phyloP scores from a whole-genome alignment of 768 basidiomycete genomes.

The Boletus coccyginus region DNA sequence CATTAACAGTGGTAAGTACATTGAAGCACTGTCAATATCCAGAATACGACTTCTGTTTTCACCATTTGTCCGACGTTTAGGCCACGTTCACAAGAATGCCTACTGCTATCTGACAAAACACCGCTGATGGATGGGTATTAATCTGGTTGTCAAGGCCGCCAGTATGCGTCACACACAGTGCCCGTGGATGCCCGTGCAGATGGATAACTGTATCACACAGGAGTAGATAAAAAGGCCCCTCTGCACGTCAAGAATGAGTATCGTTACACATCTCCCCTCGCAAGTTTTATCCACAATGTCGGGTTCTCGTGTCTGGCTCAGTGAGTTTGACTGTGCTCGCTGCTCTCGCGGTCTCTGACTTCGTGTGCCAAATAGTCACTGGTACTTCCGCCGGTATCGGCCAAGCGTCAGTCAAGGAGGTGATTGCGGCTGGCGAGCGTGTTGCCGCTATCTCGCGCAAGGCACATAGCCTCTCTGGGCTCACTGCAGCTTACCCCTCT shows the following conservation, averaged over 20 bases:
- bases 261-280: neutral
- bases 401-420: conserved; percentile 27
- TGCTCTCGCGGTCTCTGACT: neutral
- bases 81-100: no score
- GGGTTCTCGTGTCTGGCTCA: conserved; percentile 23
- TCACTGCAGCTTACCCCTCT: conserved; percentile 11
- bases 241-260: neutral
- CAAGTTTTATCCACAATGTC: conserved; percentile 10
- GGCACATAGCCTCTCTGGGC: conserved; percentile 17
- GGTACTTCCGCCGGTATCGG: conserved; percentile 43
- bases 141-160: no score
- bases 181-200: neutral
- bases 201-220: neutral
- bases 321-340: conserved; percentile 1
- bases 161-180: neutral
- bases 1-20: no score
- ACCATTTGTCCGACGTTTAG: no score
- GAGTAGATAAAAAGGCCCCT: conserved; percentile 10
- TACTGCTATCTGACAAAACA: no score
- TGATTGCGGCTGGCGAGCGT: conserved; percentile 25
- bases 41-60: no score
- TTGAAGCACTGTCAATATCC: no score
- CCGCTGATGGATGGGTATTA: no score
- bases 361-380: conserved; percentile 30
- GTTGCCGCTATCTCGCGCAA: conserved; percentile 29